Conservation (phyloP, 257 asterid species). For the Lycium ferocissimum region DNA sequence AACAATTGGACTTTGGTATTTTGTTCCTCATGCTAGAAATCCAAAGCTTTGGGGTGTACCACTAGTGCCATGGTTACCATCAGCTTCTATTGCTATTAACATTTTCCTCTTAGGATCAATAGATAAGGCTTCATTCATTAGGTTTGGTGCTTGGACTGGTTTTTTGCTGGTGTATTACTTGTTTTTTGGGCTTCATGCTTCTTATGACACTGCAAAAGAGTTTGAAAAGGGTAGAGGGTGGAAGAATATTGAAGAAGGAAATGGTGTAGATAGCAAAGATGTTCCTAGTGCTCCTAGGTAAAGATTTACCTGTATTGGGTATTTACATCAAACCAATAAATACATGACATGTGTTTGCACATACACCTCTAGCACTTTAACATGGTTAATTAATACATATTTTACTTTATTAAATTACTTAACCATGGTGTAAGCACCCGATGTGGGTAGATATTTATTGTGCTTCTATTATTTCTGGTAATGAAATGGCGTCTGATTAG, state of each 20-base stretch:
- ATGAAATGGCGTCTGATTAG: too few relatives aligned
- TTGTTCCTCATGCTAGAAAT: slow-evolving; percentile 25
- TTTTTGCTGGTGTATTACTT: slow-evolving; percentile 2
- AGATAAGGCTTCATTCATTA: slow-evolving; percentile 12
- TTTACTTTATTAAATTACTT: not conserved
- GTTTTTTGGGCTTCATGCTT: slow-evolving; percentile 29
- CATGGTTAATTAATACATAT: not conserved
- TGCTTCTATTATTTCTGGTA: too few relatives aligned
- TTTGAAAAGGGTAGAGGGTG: not conserved
- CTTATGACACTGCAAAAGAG: slow-evolving; percentile 27
- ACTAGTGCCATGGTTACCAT: slow-evolving; percentile 28
- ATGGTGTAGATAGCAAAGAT: slow-evolving; percentile 19
- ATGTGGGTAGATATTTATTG: too few relatives aligned
- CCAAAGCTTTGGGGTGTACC: slow-evolving; percentile 28
- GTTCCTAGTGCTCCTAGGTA: not conserved
- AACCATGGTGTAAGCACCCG: not conserved
- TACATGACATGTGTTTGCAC: not conserved
- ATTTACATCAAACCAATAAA: slow-evolving; percentile 8
- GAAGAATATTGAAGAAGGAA: slow-evolving; percentile 29
- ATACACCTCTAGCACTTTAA: not conserved
- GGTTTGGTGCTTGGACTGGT: slow-evolving; percentile 23
- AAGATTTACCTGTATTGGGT: not conserved
- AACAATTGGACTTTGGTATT: slow-evolving; percentile 28
- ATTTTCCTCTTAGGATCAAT: slow-evolving; percentile 27
- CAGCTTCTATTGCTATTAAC: slow-evolving; percentile 18